Base-by-base conservation (phyloP, 106 monocot genomes). In the Platanthera guangdongensis region DNA sequence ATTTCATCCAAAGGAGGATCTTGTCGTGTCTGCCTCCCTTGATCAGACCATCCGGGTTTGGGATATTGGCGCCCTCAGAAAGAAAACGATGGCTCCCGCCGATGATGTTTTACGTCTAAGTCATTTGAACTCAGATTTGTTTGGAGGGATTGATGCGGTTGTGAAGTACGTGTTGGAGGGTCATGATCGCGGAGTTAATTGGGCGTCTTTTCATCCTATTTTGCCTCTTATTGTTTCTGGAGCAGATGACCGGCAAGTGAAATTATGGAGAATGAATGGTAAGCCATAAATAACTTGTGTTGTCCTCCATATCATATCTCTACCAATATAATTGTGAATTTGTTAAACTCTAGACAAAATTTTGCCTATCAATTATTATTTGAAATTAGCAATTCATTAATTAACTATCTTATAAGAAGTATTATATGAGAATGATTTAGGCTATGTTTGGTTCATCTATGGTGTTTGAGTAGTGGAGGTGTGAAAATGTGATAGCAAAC, bases 41-140 rank as follows among this genome's bases (percentile, higher is more conserved):
- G 87, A 90, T 85, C 90, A 90, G 73, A 87, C 90, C 19, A 72
- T 90, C 51, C 85, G 90, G 16, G 90, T 90, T 9, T 90, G 87
- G 87, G 87, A 90, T 78, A 85, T 87, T 71, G 71, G 87, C 57
- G 81, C 85, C n/a, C 65, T 90, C 63, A 87, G 81, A 48, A 90
- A 90, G 79, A 90, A 90, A 50, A 84, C 82, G 0, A 85, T 83
- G 18, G 83, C 87, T 52, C 87, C 87, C 15, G 85, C 81, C 3
- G 85, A 84, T 85, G 90, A 87, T 73, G 71, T 90, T 19, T 68
- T 84, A 77, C 81, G 78, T 16, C 77, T 87, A 14, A 87, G 79
- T 48, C 87, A 87, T 72, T 87, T 90, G 77, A 90, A 87, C 71
- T 63, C 81, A 2, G 87, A 90, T 78, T 74, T 90, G 71, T 90